Evolutionary conservation across 139 green algal species (phyloP).

Genomic region (Coccomyxa sp.): DNA sequence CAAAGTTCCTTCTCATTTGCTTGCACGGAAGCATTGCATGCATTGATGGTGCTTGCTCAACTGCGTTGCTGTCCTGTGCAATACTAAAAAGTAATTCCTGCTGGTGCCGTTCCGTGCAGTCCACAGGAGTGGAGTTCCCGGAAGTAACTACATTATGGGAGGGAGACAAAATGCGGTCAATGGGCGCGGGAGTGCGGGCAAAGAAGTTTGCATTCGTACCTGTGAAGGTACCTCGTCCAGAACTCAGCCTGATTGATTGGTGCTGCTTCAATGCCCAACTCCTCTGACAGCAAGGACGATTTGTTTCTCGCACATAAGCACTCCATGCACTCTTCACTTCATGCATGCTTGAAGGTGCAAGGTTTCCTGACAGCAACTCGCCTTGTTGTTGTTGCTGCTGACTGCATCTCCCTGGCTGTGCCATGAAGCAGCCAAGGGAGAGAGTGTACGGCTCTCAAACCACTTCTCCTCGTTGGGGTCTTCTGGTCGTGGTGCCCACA

Average conservation of each 20-base stretch:
- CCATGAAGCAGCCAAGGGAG: too few relatives aligned
- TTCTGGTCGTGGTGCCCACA: too few relatives aligned
- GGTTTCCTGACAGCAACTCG: background rate
- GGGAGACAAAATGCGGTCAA: constrained; percentile 52
- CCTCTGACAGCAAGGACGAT: too few relatives aligned
- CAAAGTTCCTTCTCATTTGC: too few relatives aligned
- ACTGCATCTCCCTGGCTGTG: too few relatives aligned
- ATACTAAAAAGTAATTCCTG: too few relatives aligned
- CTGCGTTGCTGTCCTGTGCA: too few relatives aligned
- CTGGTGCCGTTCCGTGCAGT: constrained; percentile 3
- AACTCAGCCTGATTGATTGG: background rate
- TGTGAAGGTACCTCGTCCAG: constrained; percentile 50
- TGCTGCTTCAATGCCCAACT: background rate
- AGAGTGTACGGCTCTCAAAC: too few relatives aligned
- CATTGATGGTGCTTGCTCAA: too few relatives aligned
- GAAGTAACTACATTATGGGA: constrained; percentile 41
- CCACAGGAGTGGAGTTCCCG: constrained; percentile 41
- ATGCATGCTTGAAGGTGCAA: background rate
- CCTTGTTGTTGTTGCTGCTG: too few relatives aligned
- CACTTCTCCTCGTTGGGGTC: too few relatives aligned
- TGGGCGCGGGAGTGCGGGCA: constrained; percentile 56
- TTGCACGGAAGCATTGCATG: too few relatives aligned
- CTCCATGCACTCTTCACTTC: background rate
- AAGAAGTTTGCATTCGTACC: constrained; percentile 75
- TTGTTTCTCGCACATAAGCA: background rate